Base-by-base conservation (phyloP, 2,329 filamentous ascomycete genomes). In the Fusarium sp. region DNA sequence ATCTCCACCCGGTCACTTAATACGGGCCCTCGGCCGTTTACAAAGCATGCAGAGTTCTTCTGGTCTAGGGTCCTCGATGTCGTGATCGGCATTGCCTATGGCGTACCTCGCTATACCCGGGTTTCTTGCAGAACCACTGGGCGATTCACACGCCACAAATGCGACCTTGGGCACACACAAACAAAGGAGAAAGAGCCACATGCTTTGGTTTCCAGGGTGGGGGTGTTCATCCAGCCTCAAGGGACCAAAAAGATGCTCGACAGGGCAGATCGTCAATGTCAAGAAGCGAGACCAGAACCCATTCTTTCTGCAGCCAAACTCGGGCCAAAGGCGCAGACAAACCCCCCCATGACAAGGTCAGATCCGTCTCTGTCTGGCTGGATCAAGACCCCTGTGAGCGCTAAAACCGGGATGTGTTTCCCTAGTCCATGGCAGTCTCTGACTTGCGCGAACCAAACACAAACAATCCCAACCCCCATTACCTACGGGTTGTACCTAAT, bases 21-120 rank as follows among this genome's bases (percentile, higher is more conserved):
- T 62, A 33, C 46, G 31, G n/a, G 29, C 29, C 38, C 17, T 64
- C 51, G 40, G 61, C 61, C 53, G 63, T 71, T 68, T 68, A 61
- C 70, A 65, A 67, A 67, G 63, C 67, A 62, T 68, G 63, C 70
- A 65, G 66, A 67, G 33, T 64, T 62, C 68, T 72, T 44, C 20
- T 40, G 31, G 55, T 36, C 44, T 16, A 49, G 51, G 59, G 53
- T 51, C 67, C 20, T 59, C 68, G 58, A 78, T 78, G 76, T 78
- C 76, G 76, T 74, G 73, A 78, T 78, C 63, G 63, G 66, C 69
- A 56, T 49, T 69, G 40, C 27, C 36, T 53, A 78, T 78, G 72
- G 75, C 73, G 75, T 69, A 66, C 62, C 68, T 63, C 44, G 42
- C 51, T 35, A 62, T 64, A 58, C 65, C 63, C 63, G 64, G 57